Percentiles rank a stretch among this genome's conserved stretches.
Evolutionary conservation across 2,329 filamentous ascomycete genomes (phyloP).

Genomic region (Penicillium rolfsii): DNA sequence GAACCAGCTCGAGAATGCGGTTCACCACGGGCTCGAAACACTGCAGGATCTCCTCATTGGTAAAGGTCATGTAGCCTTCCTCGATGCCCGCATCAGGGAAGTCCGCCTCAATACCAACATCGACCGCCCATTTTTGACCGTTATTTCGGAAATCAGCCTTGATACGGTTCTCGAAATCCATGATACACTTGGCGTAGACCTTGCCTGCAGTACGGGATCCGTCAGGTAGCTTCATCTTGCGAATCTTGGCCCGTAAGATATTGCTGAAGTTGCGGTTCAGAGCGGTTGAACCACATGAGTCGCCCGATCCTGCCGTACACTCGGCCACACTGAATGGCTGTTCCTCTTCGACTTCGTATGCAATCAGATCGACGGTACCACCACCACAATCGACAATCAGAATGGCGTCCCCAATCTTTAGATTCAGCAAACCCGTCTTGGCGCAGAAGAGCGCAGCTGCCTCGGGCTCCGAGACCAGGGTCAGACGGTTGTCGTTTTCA

Average conservation of each 20-base stretch:
- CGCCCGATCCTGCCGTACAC: slow-evolving; percentile 94
- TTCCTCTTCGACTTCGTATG: slow-evolving; percentile 97
- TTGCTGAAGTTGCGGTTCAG: slow-evolving; percentile 98
- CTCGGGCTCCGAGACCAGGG: slow-evolving; percentile 93
- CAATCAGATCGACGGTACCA: slow-evolving; percentile 97
- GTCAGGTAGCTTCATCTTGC: slow-evolving; percentile 98
- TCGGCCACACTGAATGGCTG: slow-evolving; percentile 95
- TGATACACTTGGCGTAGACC: slow-evolving; percentile 98
- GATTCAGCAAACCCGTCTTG: slow-evolving; percentile 91
- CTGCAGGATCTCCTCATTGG: slow-evolving; percentile 97
- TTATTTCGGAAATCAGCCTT: slow-evolving; percentile 99
- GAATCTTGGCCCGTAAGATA: slow-evolving; percentile 94
- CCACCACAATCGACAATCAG: slow-evolving; percentile 98
- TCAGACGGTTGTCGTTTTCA: slow-evolving; percentile 95
- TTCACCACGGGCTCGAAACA: slow-evolving; percentile 99
- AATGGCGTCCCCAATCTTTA: slow-evolving; percentile 98
- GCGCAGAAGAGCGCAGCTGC: slow-evolving; percentile 97
- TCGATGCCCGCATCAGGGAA: slow-evolving; percentile 97
- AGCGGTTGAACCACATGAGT: slow-evolving; percentile 97
- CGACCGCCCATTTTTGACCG: slow-evolving; percentile 97
- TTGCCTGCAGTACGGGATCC: slow-evolving; percentile 96
- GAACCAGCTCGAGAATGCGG: slow-evolving; percentile 90
- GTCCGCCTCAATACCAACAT: slow-evolving; percentile 97
- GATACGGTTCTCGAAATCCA: slow-evolving; percentile 99
- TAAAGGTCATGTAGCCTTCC: slow-evolving; percentile 99